These are phyloP conservation scores for Penicillium manginii DNA, from an alignment of 495 filamentous ascomycete species.

Conservation along the genomic window DNA sequence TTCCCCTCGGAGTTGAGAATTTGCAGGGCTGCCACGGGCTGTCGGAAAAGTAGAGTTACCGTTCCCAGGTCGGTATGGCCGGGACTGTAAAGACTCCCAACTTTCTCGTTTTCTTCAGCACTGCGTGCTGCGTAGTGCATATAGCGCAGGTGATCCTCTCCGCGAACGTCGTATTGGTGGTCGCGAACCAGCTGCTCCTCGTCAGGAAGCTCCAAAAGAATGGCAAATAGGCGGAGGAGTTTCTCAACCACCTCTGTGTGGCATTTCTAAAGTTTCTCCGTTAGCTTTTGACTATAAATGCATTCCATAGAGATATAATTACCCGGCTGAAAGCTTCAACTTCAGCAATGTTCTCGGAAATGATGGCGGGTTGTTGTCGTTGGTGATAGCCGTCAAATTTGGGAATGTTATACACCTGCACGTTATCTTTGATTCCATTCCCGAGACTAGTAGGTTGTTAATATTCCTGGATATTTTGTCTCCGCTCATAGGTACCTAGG, in stretches of 20 bases:
- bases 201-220: slow-evolving; percentile 53
- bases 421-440: slow-evolving; percentile 52
- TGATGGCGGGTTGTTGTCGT: slow-evolving; percentile 41
- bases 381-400: slow-evolving; percentile 52
- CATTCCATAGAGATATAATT: neutral
- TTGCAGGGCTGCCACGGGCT: slow-evolving; percentile 56
- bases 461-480: neutral
- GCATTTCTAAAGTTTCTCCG: slow-evolving; percentile 41
- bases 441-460: slow-evolving; percentile 34
- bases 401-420: slow-evolving; percentile 56
- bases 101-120: slow-evolving; percentile 44
- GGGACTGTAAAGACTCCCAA: slow-evolving; percentile 35
- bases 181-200: slow-evolving; percentile 51
- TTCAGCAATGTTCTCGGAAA: slow-evolving; percentile 34
- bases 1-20: slow-evolving; percentile 38
- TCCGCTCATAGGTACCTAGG: neutral
- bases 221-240: slow-evolving; percentile 55
- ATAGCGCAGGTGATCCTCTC: slow-evolving; percentile 56
- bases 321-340: slow-evolving; percentile 50
- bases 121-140: slow-evolving; percentile 54
- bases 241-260: slow-evolving; percentile 53
- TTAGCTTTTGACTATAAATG: neutral
- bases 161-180: slow-evolving; percentile 51
- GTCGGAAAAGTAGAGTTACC: slow-evolving; percentile 47
- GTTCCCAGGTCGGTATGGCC: slow-evolving; percentile 48